These are phyloP conservation scores for Ceratobasidium papillatum DNA, from an alignment of 1,284 basidiomycete species.

Conservation along the genomic window DNA sequence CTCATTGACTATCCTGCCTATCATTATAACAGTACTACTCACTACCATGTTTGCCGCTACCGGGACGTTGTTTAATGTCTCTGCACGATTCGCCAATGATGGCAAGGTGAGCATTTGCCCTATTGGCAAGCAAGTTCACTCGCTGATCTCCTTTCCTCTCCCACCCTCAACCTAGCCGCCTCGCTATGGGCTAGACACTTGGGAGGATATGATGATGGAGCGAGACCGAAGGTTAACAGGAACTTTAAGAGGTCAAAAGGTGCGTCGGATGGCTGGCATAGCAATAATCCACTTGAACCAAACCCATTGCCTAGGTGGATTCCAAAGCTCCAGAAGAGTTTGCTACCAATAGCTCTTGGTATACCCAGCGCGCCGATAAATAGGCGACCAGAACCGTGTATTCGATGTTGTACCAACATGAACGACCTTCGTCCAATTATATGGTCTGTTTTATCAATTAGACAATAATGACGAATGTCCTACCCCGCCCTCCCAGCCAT, in stretches of 20 bases:
- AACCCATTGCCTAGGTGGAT: constrained; percentile 64
- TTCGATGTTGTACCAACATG: constrained; percentile 55
- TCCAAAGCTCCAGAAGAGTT: constrained; percentile 76
- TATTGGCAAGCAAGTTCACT: not conserved
- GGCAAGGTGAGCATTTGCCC: constrained; percentile 75
- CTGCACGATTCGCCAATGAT: constrained; percentile 81
- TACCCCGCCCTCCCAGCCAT: not conserved
- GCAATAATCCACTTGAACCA: constrained; percentile 5
- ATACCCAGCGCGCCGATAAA: constrained; percentile 54
- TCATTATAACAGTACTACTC: constrained; percentile 68
- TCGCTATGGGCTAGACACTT: constrained; percentile 83
- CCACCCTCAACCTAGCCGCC: constrained; percentile 65
- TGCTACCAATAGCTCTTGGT: constrained; percentile 81
- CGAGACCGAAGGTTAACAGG: constrained; percentile 90
- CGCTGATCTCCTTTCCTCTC: constrained; percentile 8
- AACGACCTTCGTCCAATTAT: constrained; percentile 43
- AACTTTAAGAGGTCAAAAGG: constrained; percentile 82
- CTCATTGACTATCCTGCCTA: not conserved
- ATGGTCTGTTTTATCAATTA: constrained; percentile 16
- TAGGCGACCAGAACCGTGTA: not conserved
- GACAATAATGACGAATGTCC: not conserved
- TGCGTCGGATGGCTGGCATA: constrained; percentile 49
- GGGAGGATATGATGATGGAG: constrained; percentile 96
- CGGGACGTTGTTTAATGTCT: constrained; percentile 83
- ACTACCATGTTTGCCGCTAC: constrained; percentile 89